Conservation (phyloP, 495 filamentous ascomycete species). For the Aspergillus saccharolyticus region DNA sequence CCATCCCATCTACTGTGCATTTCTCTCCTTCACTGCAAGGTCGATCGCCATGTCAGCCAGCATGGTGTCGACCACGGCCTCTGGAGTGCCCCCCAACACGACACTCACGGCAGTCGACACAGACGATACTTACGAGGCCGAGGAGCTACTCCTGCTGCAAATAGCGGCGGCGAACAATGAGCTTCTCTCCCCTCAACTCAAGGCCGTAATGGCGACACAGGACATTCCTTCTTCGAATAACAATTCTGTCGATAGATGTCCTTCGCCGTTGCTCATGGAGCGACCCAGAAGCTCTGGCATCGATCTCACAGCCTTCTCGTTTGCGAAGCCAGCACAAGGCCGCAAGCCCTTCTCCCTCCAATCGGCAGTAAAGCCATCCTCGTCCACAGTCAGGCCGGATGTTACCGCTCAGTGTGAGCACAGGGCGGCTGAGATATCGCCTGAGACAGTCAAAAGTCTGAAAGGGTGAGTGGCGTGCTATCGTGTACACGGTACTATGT, state of each 20-base stretch:
- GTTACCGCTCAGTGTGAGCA: not conserved
- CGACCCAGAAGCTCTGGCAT: constrained; percentile 28
- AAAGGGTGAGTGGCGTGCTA: constrained; percentile 1
- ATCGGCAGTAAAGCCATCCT: constrained; percentile 6
- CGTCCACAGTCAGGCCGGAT: not conserved
- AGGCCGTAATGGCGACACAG: constrained; percentile 6
- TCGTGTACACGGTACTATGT: not conserved
- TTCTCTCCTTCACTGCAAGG: too few species aligned
- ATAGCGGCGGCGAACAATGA: constrained; percentile 15
- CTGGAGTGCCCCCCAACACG: not conserved
- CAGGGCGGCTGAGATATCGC: not conserved
- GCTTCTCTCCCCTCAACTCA: constrained; percentile 13
- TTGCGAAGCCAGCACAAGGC: constrained; percentile 27
- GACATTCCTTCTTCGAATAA: not conserved
- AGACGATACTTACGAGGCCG: constrained; percentile 6
- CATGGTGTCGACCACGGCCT: not conserved
- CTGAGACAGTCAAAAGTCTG: not conserved
- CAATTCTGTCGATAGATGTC: constrained; percentile 1
- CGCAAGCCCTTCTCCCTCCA: constrained; percentile 24
- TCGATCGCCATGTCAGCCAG: too few species aligned
- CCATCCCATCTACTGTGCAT: too few species aligned
- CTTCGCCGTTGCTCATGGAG: constrained; percentile 25
- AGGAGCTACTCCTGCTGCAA: constrained; percentile 21
- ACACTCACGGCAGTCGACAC: not conserved
- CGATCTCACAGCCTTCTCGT: constrained; percentile 33